Evolutionary conservation across 495 filamentous ascomycete species (phyloP).

Genomic region (Hypoxylon cercidicola): DNA sequence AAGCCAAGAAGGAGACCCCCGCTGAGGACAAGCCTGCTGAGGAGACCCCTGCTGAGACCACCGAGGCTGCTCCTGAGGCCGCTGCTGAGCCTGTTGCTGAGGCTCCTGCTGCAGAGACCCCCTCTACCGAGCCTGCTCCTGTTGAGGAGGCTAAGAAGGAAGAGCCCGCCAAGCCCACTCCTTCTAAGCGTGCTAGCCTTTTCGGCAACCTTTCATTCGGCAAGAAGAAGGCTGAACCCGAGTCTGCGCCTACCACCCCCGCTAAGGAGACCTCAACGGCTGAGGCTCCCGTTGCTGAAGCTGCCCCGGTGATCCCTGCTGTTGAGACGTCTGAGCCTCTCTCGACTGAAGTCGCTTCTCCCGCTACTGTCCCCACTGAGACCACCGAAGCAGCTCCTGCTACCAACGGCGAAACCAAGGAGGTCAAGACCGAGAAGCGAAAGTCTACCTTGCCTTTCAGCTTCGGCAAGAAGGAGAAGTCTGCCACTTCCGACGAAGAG

Average conservation of each 20-base stretch:
- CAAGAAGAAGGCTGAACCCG: constrained; percentile 60
- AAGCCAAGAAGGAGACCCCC: constrained; percentile 66
- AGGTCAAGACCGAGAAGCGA: constrained; percentile 65
- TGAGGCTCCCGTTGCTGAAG: constrained; percentile 60
- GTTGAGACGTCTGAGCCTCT: constrained; percentile 66
- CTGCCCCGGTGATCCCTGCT: constrained; percentile 66
- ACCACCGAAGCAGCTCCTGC: constrained; percentile 54
- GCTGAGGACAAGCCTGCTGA: constrained; percentile 59
- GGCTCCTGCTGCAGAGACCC: constrained; percentile 39
- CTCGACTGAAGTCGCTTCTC: constrained; percentile 57
- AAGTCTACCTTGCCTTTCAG: constrained; percentile 66
- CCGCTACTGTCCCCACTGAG: constrained; percentile 56
- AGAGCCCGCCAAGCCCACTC: constrained; percentile 48
- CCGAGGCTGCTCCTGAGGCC: constrained; percentile 37
- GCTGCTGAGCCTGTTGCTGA: constrained; percentile 41
- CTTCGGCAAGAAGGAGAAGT: constrained; percentile 65
- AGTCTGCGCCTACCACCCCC: constrained; percentile 48
- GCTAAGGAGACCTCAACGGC: constrained; percentile 48
- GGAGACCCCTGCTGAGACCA: constrained; percentile 47
- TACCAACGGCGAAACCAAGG: constrained; percentile 63
- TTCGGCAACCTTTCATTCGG: constrained; percentile 63
- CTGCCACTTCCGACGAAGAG: constrained; percentile 59
- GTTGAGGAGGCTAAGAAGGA: constrained; percentile 49
- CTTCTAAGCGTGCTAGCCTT: constrained; percentile 60
- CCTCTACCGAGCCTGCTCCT: constrained; percentile 47